phyloP scores from a whole-genome alignment of 805 yeast species.

The Osmozyma mogii region DNA sequence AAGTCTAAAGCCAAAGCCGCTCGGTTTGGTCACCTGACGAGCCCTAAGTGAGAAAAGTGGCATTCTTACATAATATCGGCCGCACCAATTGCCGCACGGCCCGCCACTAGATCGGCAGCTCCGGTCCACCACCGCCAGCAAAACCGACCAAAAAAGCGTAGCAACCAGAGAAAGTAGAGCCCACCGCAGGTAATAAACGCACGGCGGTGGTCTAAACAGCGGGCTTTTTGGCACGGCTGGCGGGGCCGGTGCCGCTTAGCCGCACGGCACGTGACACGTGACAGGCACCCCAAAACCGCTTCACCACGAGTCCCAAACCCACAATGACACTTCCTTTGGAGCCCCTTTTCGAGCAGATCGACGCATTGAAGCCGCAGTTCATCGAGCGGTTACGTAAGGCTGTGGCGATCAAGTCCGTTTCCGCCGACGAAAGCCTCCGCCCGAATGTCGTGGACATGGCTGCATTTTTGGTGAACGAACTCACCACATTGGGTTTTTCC shows the following conservation, averaged over 20 bases:
- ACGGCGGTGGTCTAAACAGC: constrained; percentile 2
- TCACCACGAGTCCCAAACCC: background rate
- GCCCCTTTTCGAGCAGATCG: constrained; percentile 54
- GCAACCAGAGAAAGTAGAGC: background rate
- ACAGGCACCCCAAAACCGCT: background rate
- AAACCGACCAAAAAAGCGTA: constrained; percentile 2
- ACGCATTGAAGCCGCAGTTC: constrained; percentile 67
- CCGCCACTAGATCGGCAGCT: no score
- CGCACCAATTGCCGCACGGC: no score
- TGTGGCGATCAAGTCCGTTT: constrained; percentile 92
- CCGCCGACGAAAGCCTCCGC: constrained; percentile 82
- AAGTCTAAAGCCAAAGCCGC: no score
- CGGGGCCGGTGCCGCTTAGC: constrained; percentile 1
- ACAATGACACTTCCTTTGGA: constrained; percentile 35
- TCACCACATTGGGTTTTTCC: constrained; percentile 64
- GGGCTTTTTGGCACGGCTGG: background rate
- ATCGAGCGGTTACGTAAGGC: constrained; percentile 69
- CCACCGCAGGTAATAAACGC: background rate
- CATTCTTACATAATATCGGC: no score
- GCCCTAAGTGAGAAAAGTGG: no score
- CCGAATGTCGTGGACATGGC: constrained; percentile 90
- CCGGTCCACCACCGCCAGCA: no score
- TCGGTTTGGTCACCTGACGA: no score
- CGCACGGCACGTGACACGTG: constrained; percentile 1
- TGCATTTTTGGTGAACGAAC: constrained; percentile 63